Base-by-base conservation (phyloP, 805 yeast genomes). In the Teunomyces gatunensis region DNA sequence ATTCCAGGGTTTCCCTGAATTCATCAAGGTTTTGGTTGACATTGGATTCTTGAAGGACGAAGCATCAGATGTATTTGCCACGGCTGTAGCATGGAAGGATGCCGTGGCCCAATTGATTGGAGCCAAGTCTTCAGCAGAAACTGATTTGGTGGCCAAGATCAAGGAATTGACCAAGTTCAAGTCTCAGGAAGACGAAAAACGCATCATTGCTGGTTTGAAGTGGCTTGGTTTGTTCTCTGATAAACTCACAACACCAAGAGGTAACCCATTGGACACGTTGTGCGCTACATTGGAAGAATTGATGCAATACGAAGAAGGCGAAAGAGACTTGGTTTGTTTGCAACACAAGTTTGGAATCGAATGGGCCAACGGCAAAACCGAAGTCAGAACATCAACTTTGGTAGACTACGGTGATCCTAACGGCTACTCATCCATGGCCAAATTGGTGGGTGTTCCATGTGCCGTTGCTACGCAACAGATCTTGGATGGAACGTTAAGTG, bases 1-100 rank as follows among this genome's bases (percentile, higher is more conserved):
- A 77, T 94, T 79, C 83, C 97, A 90, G 76, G 99, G 99, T 44
- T 94, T 94, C 92, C 97, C 98, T 51, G 96, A 92, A 75, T 92
- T 94, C 69, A 85, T 91, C 69, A 91, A 91, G 76, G 97, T 86
- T 40, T 80, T 94, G 44, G 98, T 94, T 49, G 98, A 92, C 71
- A 73, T 90, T 59, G 97, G 97, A 21, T 85, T 94, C 80, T 79
- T 94, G 65, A 84, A 82, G 66, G 99, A 94, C 58, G 85, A 81
- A 25, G 79, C 80, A 54, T 68, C 71, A 53, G 84, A 80, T 51
- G 72, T 77, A 54, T 83, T 91, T 72, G 61, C 78, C 50, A 64
- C 71, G 46, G 70, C 79, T 45, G 70, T 77, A 49, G 77, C 96
- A 42, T 94, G 99, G 99, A 91, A 89, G 55, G 87, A 89, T 49